These are phyloP conservation scores for Theobroma cacao DNA, from an alignment of 345 rosid genomes.

Conservation along the genomic window DNA sequence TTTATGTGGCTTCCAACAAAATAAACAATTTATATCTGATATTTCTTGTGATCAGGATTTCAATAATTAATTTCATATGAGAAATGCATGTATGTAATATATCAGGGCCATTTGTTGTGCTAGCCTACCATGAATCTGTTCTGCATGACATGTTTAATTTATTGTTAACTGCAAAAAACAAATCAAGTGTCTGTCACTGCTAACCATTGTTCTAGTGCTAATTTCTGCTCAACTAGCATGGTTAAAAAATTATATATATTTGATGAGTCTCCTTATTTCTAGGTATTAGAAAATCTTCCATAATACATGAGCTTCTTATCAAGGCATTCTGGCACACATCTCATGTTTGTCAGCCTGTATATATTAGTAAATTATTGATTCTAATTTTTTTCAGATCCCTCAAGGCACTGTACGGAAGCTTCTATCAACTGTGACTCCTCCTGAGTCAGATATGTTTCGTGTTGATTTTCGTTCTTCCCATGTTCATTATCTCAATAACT, in stretches of 20 bases:
- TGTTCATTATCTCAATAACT: constrained; percentile 91
- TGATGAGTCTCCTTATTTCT: background rate
- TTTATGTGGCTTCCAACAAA: background rate
- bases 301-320: background rate
- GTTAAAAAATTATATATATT: background rate
- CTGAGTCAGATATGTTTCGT: constrained; percentile 72
- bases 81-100: background rate
- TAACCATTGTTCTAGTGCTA: background rate
- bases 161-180: background rate
- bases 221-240: background rate
- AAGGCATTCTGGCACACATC: constrained; percentile 3
- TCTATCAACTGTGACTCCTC: constrained; percentile 57
- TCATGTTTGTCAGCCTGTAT: constrained; percentile 14
- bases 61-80: background rate
- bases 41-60: background rate
- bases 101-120: background rate
- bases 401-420: constrained; percentile 56
- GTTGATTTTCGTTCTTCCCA: constrained; percentile 87
- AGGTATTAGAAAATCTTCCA: background rate
- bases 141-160: background rate
- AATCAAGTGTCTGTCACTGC: background rate
- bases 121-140: background rate
- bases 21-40: background rate
- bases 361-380: constrained; percentile 14
- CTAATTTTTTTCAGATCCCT: constrained; percentile 60